Percentiles rank a stretch among this genome's conserved stretches.
These are phyloP conservation scores for Pseudogymnoascus sp. DNA, from an alignment of 2,329 filamentous ascomycete genomes.

Conservation along the genomic window DNA sequence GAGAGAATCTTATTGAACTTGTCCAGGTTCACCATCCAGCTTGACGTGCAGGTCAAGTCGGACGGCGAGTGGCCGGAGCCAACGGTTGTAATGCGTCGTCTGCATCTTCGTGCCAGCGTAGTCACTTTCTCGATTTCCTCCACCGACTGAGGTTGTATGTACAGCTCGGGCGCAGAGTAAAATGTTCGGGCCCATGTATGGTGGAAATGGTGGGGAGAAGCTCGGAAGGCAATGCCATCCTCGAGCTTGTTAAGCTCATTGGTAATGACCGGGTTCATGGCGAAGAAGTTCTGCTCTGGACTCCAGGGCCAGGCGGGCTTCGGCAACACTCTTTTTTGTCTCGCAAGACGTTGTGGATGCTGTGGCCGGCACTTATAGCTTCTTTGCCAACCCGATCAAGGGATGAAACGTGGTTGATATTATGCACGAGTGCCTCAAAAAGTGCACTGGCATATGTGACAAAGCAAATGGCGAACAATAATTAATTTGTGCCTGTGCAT, in stretches of 20 bases:
- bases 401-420: conserved; percentile 2
- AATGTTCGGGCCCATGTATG: conserved; percentile 95
- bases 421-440: conserved; percentile 8
- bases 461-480: neutral
- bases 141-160: conserved; percentile 74
- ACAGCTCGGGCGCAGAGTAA: conserved; percentile 81
- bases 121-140: conserved; percentile 78
- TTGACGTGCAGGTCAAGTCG: conserved; percentile 83
- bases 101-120: conserved; percentile 70
- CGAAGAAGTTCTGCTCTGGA: neutral
- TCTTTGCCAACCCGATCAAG: neutral
- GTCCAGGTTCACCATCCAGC: conserved; percentile 93
- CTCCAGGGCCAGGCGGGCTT: conserved; percentile 1
- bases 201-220: conserved; percentile 65
- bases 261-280: conserved; percentile 35
- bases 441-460: conserved; percentile 3
- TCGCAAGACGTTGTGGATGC: neutral
- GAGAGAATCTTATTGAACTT: conserved; percentile 66
- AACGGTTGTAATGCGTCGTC: conserved; percentile 75
- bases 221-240: conserved; percentile 67
- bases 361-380: neutral
- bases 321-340: neutral
- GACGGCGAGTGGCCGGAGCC: conserved; percentile 90
- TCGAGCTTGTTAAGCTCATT: conserved; percentile 50
- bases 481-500: neutral